Evolutionary conservation across 2,329 filamentous ascomycete genomes (phyloP).

Genomic region (Paecilomyces formosus): DNA sequence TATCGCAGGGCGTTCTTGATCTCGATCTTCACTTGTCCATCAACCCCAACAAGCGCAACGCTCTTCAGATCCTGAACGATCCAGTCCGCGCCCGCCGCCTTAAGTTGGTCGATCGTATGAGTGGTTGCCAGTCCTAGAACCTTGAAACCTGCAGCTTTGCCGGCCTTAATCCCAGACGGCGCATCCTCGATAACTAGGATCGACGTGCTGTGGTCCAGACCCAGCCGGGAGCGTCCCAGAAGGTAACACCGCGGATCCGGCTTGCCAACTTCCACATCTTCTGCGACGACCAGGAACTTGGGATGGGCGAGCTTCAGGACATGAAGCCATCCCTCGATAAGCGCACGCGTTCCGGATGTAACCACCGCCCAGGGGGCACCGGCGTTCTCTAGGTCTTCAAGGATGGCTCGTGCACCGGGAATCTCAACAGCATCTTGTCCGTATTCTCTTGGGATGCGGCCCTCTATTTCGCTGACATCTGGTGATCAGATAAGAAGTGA

Average conservation of each 20-base stretch:
- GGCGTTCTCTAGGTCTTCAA: conserved; percentile 57
- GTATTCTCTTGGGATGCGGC: conserved; percentile 66
- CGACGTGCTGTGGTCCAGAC: conserved; percentile 38
- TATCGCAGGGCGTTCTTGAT: conserved; percentile 52
- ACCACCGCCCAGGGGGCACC: conserved; percentile 79
- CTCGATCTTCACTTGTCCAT: conserved; percentile 59
- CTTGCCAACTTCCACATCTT: conserved; percentile 69
- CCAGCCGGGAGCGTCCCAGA: conserved; percentile 58
- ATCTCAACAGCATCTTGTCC: conserved; percentile 77
- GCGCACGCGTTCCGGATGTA: conserved; percentile 56
- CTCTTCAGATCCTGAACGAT: conserved; percentile 73
- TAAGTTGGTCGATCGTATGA: conserved; percentile 65
- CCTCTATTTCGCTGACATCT: conserved; percentile 78
- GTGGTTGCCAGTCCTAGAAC: conserved; percentile 82
- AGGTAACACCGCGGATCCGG: conserved; percentile 69
- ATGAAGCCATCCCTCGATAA: conserved; percentile 66
- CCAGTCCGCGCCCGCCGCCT: conserved; percentile 76
- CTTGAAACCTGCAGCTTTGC: conserved; percentile 77
- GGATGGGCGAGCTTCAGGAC: conserved; percentile 60
- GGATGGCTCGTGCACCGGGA: conserved; percentile 67
- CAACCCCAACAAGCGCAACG: conserved; percentile 53
- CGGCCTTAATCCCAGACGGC: conserved; percentile 73
- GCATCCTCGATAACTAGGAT: conserved; percentile 83
- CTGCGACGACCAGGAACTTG: conserved; percentile 62
- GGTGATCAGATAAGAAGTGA: conserved; percentile 4